These are phyloP conservation scores for Naganishia friedmannii DNA, from an alignment of 768 basidiomycete species.

Conservation along the genomic window DNA sequence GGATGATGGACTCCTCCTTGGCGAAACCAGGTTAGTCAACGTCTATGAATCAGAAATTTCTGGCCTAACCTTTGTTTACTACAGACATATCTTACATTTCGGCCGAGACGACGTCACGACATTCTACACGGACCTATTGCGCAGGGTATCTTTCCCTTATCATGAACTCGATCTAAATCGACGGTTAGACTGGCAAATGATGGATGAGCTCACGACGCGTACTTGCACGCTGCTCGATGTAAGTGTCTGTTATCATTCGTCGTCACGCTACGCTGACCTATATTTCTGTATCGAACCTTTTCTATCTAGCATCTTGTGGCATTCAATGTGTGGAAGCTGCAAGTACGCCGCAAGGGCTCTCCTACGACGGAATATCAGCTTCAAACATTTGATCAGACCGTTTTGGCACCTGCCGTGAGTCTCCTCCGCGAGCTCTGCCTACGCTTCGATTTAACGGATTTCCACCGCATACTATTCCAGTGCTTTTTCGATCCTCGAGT, in stretches of 20 bases:
- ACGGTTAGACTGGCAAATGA: constrained; percentile 81
- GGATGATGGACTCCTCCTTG: constrained; percentile 82
- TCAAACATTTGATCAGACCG: constrained; percentile 90
- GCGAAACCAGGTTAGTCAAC: constrained; percentile 72
- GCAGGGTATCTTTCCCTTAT: constrained; percentile 83
- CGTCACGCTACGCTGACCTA: not conserved
- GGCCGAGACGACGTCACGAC: constrained; percentile 95
- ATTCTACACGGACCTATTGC: constrained; percentile 74
- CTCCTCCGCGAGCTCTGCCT: not conserved
- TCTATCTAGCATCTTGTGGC: constrained; percentile 74
- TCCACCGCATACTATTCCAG: constrained; percentile 53
- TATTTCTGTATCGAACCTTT: not conserved
- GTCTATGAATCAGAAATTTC: not conserved
- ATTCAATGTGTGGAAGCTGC: constrained; percentile 83
- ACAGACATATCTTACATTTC: constrained; percentile 75
- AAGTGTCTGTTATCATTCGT: constrained; percentile 37
- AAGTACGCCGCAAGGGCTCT: constrained; percentile 71
- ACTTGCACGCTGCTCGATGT: constrained; percentile 87
- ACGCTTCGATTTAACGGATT: not conserved
- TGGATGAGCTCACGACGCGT: constrained; percentile 84
- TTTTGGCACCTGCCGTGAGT: constrained; percentile 86
- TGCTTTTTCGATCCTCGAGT: constrained; percentile 89
- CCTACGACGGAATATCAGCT: constrained; percentile 82
- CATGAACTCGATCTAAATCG: constrained; percentile 71
- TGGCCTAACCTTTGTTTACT: not conserved